Conservation (phyloP, 2,329 filamentous ascomycete genomes). For the Ambrosiella cleistominuta region DNA sequence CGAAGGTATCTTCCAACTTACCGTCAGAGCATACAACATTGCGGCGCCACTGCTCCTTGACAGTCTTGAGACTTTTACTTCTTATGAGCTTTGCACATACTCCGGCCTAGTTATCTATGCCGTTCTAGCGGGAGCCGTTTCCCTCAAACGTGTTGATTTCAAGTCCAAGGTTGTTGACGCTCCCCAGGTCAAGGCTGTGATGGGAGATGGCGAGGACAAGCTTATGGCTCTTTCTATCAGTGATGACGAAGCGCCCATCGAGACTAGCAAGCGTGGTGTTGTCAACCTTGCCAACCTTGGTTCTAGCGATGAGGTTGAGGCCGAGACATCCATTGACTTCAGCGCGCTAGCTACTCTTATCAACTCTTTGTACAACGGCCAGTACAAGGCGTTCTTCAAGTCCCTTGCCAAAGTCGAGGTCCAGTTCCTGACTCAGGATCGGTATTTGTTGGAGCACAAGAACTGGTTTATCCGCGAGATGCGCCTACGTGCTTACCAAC, state of each 20-base stretch:
- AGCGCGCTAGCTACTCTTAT: conserved; percentile 74
- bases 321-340: conserved; percentile 78
- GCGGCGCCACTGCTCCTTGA: conserved; percentile 89
- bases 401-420: conserved; percentile 82
- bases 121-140: conserved; percentile 82
- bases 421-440: conserved; percentile 81
- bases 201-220: conserved; percentile 79
- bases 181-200: conserved; percentile 92
- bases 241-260: conserved; percentile 52
- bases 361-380: conserved; percentile 77
- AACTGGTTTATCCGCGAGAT: conserved; percentile 98
- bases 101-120: conserved; percentile 89
- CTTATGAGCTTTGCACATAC: conserved; percentile 96
- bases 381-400: conserved; percentile 87
- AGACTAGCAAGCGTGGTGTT: conserved; percentile 34
- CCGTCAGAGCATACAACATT: conserved; percentile 73
- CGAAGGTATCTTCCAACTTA: conserved; percentile 84
- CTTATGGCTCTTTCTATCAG: conserved; percentile 65
- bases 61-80: conserved; percentile 94
- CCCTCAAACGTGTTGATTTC: conserved; percentile 93
- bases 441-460: conserved; percentile 89
- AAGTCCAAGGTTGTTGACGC: conserved; percentile 98
- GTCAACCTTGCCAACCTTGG: conserved; percentile 83
- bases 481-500: conserved; percentile 88
- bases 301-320: conserved; percentile 42